A percentile compares a stretch with the other conserved stretches of the same genome.
Conservation (phyloP, 192 early-diverging fungal genomes). For the Backusella liffmaniae region DNA sequence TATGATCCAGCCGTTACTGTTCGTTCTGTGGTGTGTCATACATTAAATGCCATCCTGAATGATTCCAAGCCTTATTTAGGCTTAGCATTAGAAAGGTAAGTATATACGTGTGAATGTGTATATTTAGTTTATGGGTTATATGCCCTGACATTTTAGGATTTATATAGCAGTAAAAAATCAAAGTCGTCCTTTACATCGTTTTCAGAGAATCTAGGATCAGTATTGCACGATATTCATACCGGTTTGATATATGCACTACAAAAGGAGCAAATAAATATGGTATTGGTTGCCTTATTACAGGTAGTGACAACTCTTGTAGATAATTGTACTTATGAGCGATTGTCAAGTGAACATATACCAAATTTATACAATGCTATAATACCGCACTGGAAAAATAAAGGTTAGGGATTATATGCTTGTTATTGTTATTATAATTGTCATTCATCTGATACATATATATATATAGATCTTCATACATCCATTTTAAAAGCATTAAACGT, state of each 20-base stretch:
- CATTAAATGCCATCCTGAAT: slow-evolving; percentile 45
- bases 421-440: neutral
- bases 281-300: slow-evolving; percentile 35
- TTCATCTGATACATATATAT: neutral
- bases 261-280: slow-evolving; percentile 16
- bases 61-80: slow-evolving; percentile 52
- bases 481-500: slow-evolving; percentile 10
- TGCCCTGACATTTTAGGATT: neutral
- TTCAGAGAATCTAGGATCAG: slow-evolving; percentile 39
- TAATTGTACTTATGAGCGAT: slow-evolving; percentile 40
- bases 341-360: slow-evolving; percentile 34
- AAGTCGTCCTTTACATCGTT: slow-evolving; percentile 50
- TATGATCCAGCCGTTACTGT: slow-evolving; percentile 47
- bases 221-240: slow-evolving; percentile 38
- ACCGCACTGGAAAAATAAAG: slow-evolving; percentile 1
- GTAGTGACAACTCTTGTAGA: slow-evolving; percentile 25
- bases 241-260: slow-evolving; percentile 32
- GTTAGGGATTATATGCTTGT: neutral
- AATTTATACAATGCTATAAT: slow-evolving; percentile 23
- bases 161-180: slow-evolving; percentile 3
- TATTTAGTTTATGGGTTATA: neutral
- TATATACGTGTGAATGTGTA: neutral
- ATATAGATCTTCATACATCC: neutral
- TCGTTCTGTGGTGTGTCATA: slow-evolving; percentile 45
- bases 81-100: slow-evolving; percentile 50